Evolutionary conservation across 2,329 filamentous ascomycete species (phyloP).

Genomic region (Mollisia scopiformis): DNA sequence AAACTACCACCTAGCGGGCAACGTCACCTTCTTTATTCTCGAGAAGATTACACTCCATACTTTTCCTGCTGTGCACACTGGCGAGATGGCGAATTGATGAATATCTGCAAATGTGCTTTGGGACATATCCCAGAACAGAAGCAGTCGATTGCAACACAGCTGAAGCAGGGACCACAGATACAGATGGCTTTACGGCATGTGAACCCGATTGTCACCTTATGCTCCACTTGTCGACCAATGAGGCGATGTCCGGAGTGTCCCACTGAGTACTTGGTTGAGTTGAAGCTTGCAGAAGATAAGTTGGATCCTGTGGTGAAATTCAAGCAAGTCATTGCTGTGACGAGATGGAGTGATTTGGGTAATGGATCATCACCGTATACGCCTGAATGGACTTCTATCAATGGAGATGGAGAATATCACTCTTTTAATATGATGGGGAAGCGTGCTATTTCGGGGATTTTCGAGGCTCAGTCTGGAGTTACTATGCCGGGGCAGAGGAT

Average conservation of each 20-base stretch:
- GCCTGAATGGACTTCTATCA: conserved; percentile 59
- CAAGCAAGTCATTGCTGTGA: conserved; percentile 62
- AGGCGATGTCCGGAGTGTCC: conserved; percentile 64
- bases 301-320: conserved; percentile 49
- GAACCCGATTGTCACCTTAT: conserved; percentile 52
- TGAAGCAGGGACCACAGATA: conserved; percentile 32
- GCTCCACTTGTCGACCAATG: conserved; percentile 59
- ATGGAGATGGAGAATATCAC: conserved; percentile 51
- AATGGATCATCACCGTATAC: conserved; percentile 52
- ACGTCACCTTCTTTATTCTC: conserved; percentile 59
- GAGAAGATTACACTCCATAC: conserved; percentile 63
- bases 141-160: conserved; percentile 39
- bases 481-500: conserved; percentile 59
- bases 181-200: conserved; percentile 28
- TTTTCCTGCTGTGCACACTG: conserved; percentile 66
- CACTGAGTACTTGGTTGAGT: conserved; percentile 63
- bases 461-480: conserved; percentile 58
- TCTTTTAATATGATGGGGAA: conserved; percentile 56
- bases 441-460: conserved; percentile 59
- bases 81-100: conserved; percentile 62
- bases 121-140: conserved; percentile 54
- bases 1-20: conserved; percentile 53
- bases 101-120: conserved; percentile 63
- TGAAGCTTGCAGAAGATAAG: conserved; percentile 60
- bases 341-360: conserved; percentile 64